Evolutionary conservation across 495 filamentous ascomycete species (phyloP), one percentile per base, ranked within the genome.

Genomic region (Hypoxylon subgilvum): DNA sequence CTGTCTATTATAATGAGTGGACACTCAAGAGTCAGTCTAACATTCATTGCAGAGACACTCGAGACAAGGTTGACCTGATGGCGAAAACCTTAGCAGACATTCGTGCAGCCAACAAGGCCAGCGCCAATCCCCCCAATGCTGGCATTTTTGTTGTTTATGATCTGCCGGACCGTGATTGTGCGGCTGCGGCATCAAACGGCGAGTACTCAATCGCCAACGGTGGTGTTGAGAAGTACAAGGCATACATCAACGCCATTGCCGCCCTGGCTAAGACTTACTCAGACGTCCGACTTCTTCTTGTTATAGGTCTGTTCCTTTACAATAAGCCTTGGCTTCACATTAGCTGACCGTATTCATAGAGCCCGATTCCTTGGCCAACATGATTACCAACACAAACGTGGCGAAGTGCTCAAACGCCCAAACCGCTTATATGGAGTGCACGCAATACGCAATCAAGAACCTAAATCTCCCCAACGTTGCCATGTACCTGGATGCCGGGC

Each of bases 401-500:
- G 51, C 78, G 4, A 86, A 86, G 57, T 89, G 86, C 61, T 65
- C 82, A 18, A 71, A 74, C 52, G 82, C 86, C 21, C 66, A 81
- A 16, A 42, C 60, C 28, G 78, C 82, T 5, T 89, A 88, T 65
- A 70, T 81, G 46, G 78, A 82, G 31, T 80, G 83, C 66, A 79
- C 78, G 18, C 76, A 81, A 27, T 88, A 89, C 65, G 86, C 86
- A 2, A 58, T 88, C 31, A 75, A 72, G 18, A 64, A 81, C 18
- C 72, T 88, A 28, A 81, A 86, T 66, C 70, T 88, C 13, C 73
- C 77, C 13, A 88, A 89, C 65, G 85, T 88, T 31, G 62, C 80
- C 43, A 88, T 88, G 86, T 88, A 89, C 63, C 68, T 89, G 19
- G 86, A 89, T 65, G 86, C 83, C 42, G 86, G 84, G 63, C 82